These are phyloP conservation scores for Calycina herbarum DNA, from an alignment of 2,329 filamentous ascomycete genomes.

Conservation along the genomic window DNA sequence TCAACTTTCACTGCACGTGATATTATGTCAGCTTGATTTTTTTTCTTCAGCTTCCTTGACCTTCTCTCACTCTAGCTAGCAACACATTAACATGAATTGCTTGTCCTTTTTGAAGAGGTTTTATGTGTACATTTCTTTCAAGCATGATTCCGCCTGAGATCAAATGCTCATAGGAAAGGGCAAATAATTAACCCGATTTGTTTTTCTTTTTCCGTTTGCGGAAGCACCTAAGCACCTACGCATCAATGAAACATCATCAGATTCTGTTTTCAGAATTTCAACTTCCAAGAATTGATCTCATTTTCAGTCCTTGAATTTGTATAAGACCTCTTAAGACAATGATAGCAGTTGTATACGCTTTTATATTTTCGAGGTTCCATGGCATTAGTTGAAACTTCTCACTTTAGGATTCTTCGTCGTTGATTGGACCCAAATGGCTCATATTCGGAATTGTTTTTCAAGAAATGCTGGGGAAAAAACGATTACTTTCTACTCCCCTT, in stretches of 20 bases:
- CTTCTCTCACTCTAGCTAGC: neutral
- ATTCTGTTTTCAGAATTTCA: neutral
- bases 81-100: neutral
- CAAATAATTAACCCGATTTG: neutral
- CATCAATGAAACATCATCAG: neutral
- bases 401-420: too few relatives aligned
- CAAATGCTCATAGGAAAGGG: neutral
- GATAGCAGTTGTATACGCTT: neutral
- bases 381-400: too few relatives aligned
- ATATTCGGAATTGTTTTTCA: too few relatives aligned
- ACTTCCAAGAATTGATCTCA: neutral
- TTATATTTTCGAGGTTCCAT: too few relatives aligned
- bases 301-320: neutral
- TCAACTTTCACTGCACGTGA: neutral
- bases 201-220: neutral
- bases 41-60: neutral
- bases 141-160: neutral
- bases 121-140: neutral
- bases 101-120: neutral
- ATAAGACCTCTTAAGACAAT: neutral
- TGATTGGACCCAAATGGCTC: too few relatives aligned
- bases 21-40: constrained; percentile 1
- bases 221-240: constrained; percentile 4
- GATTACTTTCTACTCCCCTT: too few relatives aligned
- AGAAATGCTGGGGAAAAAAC: too few relatives aligned